A percentile compares a stretch with the other conserved stretches of the same genome.
These are phyloP conservation scores for Cercospora citrullina DNA, from an alignment of 2,329 filamentous ascomycete species.

Conservation along the genomic window DNA sequence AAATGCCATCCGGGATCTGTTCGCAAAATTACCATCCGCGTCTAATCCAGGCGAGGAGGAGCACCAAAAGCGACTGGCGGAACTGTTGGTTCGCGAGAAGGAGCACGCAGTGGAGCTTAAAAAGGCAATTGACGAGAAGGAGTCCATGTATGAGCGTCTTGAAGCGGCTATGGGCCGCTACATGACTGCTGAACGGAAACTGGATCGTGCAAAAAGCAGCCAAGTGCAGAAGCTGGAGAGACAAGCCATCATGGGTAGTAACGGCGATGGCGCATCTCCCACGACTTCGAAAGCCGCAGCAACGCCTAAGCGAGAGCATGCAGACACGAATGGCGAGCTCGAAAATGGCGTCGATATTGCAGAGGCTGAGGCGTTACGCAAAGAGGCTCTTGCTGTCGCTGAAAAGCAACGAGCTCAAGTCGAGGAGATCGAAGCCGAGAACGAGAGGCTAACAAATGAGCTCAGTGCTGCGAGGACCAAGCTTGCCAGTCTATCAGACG, in stretches of 20 bases:
- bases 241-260: conserved; percentile 73
- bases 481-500: conserved; percentile 75
- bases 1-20: conserved; percentile 68
- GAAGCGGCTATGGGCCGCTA: conserved; percentile 88
- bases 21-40: conserved; percentile 52
- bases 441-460: conserved; percentile 73
- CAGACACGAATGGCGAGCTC: conserved; percentile 52
- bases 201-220: conserved; percentile 83
- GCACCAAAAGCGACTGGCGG: conserved; percentile 73
- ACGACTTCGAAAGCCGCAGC: conserved; percentile 42
- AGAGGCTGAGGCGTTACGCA: conserved; percentile 72
- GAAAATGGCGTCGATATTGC: conserved; percentile 59
- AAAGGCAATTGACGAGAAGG: conserved; percentile 34
- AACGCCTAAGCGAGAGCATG: conserved; percentile 52
- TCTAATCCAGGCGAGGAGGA: conserved; percentile 66
- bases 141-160: conserved; percentile 71
- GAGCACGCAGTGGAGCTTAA: conserved; percentile 41
- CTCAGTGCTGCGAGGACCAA: conserved; percentile 70
- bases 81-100: conserved; percentile 79
- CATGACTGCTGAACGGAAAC: conserved; percentile 91
- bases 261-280: conserved; percentile 44
- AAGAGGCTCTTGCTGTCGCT: conserved; percentile 73
- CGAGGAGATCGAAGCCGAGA: conserved; percentile 74
- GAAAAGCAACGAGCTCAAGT: conserved; percentile 87
- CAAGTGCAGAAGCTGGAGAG: conserved; percentile 91